These are phyloP conservation scores for Pseudocercospora musae DNA, from an alignment of 2,329 filamentous ascomycete species.

Conservation along the genomic window DNA sequence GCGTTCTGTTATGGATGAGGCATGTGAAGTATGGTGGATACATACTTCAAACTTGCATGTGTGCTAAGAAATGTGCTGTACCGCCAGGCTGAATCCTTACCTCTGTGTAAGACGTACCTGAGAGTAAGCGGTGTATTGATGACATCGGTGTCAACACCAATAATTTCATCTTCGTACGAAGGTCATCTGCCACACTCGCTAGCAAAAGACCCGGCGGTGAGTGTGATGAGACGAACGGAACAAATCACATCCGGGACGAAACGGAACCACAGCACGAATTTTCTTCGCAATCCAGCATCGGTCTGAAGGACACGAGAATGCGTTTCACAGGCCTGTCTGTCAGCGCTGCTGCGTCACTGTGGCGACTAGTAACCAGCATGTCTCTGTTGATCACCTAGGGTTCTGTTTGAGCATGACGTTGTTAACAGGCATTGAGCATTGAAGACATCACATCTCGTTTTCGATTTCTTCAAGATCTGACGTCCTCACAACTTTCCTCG, in stretches of 20 bases:
- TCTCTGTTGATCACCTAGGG: neutral
- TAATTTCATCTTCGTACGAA: neutral
- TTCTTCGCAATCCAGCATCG: neutral
- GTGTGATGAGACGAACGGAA: neutral
- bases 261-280: neutral
- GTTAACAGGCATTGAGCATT: neutral
- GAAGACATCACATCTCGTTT: neutral
- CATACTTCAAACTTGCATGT: neutral
- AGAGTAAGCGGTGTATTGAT: neutral
- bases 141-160: neutral
- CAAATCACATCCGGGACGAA: neutral
- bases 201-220: neutral
- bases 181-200: neutral
- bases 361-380: neutral
- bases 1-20: neutral
- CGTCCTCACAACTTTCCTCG: neutral
- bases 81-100: neutral
- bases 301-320: neutral
- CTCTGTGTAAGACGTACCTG: neutral
- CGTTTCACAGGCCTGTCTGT: neutral
- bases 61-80: neutral
- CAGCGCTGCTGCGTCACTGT: slow-evolving; percentile 1
- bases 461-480: neutral
- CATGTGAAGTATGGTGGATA: neutral
- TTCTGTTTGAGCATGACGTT: neutral